phyloP scores from a whole-genome alignment of 768 basidiomycete species.

The Tulasnella sp. region DNA sequence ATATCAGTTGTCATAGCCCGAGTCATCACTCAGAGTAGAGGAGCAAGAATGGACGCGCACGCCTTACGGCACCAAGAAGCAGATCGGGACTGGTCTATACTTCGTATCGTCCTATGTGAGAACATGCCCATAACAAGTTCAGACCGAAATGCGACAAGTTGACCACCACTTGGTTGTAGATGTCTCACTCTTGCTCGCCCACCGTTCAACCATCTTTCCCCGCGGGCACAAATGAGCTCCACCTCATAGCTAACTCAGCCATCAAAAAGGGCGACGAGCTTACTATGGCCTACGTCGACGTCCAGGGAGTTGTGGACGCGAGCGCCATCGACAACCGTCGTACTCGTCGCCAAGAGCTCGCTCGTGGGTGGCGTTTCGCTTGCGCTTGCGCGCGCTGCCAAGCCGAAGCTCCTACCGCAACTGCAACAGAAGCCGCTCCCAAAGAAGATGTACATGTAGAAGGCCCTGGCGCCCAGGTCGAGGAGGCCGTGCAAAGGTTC shows the following conservation, averaged over 20 bases:
- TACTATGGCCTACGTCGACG: constrained; percentile 65
- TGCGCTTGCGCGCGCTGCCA: constrained; percentile 59
- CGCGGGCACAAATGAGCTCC: constrained; percentile 54
- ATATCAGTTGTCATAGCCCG: constrained; percentile 13
- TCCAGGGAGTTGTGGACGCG: constrained; percentile 38
- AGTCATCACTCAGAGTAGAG: constrained; percentile 30
- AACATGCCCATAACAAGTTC: background rate
- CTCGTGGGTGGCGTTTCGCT: constrained; percentile 71
- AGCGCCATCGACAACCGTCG: constrained; percentile 43
- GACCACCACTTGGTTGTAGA: constrained; percentile 25
- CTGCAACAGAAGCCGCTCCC: background rate
- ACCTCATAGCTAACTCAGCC: constrained; percentile 52
- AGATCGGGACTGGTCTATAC: constrained; percentile 68
- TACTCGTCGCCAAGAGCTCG: constrained; percentile 60
- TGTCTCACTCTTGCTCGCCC: constrained; percentile 66
- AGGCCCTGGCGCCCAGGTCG: constrained; percentile 8
- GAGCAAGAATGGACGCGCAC: constrained; percentile 66
- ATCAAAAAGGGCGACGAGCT: constrained; percentile 68
- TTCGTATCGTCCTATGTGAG: constrained; percentile 61
- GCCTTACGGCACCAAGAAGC: constrained; percentile 59
- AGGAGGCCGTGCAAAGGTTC: background rate
- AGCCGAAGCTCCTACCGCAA: constrained; percentile 35
- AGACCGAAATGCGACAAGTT: background rate
- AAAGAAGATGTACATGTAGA: constrained; percentile 11
- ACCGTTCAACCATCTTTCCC: constrained; percentile 53